Evolutionary conservation across 192 early-diverging fungal genomes (phyloP), one percentile per base, ranked within the genome.

Genomic region (Coemansia reversa): DNA sequence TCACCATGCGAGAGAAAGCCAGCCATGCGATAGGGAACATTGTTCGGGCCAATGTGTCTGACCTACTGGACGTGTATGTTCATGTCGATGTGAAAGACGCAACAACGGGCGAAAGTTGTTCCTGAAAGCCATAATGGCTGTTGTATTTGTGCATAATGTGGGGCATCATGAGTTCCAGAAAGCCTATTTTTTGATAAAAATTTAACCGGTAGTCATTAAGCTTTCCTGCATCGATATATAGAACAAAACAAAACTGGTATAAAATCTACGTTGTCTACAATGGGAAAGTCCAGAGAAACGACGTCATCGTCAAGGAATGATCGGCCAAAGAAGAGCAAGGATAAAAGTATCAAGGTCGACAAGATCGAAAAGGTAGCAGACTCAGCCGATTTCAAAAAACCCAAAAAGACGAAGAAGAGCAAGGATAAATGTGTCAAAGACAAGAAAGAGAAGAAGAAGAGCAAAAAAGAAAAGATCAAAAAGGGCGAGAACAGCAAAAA

Each of bases 41-140:
- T 28, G 56, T 61, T 20, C 59, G 62, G 24, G 11, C 60, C 11
- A 60, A 74, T 39, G 62, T 79, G 6, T 63, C 67, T n/a, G 76
- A 71, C 0, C 39, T 79, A 35, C 71, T 50, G 22, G 76, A 79
- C n/a, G 67, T 79, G 23, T 79, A 67, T 67, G 64, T 79, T 1
- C 56, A 70, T 9, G 58, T 79, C 5, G 68, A 70, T 19, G 19
- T 60, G 19, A 47, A 60, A 52, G 51, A 32, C 30, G 30, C 7
- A 32, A 3, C 30, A 32, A 5, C 30, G 30, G 30, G 3, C 30
- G 30, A 32, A 32, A 5, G 30, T 32, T 32, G 30, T 7, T 7
- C 30, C 30, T 32, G 7, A 32, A 7, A 32, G 30, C 60, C 60
- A 62, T 62, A 62, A 62, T 29, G 20, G 49, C 29, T 32, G 1